Base-by-base conservation (phyloP, 495 filamentous ascomycete species). In the Aspergillus bridgeri region DNA sequence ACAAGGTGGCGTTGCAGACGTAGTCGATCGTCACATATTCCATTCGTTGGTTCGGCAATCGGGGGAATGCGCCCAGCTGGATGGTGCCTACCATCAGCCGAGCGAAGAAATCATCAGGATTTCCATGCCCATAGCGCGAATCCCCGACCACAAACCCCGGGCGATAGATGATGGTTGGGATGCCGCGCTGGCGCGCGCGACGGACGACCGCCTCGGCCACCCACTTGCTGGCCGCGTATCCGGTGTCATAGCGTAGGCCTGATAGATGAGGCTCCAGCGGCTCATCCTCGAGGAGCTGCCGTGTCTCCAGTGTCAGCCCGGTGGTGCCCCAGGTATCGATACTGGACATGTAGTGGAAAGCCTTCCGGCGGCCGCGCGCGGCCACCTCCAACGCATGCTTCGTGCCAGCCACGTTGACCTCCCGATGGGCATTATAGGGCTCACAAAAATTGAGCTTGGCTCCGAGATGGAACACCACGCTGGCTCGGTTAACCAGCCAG, bases 121-220 rank as follows among this genome's bases (percentile, higher is more conserved):
- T 69, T 3, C 57, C 51, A 2, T n/a, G 43, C 9, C 52, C 66
- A 17, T 42, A 51, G 4, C 15, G 6, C 15, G 51, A 54, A 33
- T 69, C 56, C 2, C 64, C 66, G 2, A 63, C 48, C 6, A 66
- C 51, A 29, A 66, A 66, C 0, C 66, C 66, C 3, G 66, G 63
- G 1, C 66, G 58, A 51, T 66, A 64, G 33, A 69, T 64, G 1
- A 43, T 42, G 1, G 50, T 18, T 0, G 66, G 55, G 11, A 69
- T 25, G 2, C 66, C 61, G 6, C 58, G 55, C 4, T 55, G 56
- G 23, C 54, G 50, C 18, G 38, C 22, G 0, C 58, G 25, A 8
- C 45, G 58, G 8, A 66, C 53, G 49, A 69, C 54, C 18, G 57
- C n/a, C 24, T 69, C 60, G 5, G 60, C 53, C 4, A 62, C 58